Evolutionary conservation across 139 green algal species (phyloP).

Genomic region (Closterium sp.): DNA sequence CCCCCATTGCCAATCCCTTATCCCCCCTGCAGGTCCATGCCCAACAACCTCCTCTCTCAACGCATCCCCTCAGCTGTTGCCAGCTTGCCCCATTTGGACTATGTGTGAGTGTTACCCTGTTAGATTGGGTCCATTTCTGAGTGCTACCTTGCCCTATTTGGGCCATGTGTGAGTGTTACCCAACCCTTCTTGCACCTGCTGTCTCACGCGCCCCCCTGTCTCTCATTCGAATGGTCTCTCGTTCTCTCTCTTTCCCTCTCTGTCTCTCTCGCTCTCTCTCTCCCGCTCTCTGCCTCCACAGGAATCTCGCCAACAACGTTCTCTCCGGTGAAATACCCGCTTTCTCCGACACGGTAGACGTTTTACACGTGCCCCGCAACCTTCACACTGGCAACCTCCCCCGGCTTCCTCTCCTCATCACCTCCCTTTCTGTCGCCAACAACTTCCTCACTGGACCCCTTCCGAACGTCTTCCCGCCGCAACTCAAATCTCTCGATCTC

Average conservation of each 20-base stretch:
- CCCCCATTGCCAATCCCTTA: too few species aligned
- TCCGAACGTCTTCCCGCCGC: not conserved
- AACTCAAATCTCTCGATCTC: not conserved
- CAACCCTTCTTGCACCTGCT: too few species aligned
- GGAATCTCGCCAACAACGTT: not conserved
- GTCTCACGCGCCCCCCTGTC: too few species aligned
- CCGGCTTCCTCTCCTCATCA: not conserved
- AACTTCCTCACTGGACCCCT: not conserved
- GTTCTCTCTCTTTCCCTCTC: too few species aligned
- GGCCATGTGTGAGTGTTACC: too few species aligned
- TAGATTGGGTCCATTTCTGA: too few species aligned
- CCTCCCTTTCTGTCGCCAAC: not conserved
- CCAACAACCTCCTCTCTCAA: not conserved
- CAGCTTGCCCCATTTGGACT: not conserved
- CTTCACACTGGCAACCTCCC: not conserved
- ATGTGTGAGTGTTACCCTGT: too few species aligned
- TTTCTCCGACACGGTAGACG: not conserved
- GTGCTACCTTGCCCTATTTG: too few species aligned
- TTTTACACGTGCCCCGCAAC: not conserved
- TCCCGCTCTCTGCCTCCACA: not conserved
- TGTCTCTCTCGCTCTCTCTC: too few species aligned
- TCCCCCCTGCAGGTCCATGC: not conserved
- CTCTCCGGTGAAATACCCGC: not conserved
- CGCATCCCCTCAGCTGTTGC: not conserved
- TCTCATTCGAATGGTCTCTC: too few species aligned